These are phyloP conservation scores for Salvia hispanica DNA, from an alignment of 257 asterid genomes.

Conservation along the genomic window DNA sequence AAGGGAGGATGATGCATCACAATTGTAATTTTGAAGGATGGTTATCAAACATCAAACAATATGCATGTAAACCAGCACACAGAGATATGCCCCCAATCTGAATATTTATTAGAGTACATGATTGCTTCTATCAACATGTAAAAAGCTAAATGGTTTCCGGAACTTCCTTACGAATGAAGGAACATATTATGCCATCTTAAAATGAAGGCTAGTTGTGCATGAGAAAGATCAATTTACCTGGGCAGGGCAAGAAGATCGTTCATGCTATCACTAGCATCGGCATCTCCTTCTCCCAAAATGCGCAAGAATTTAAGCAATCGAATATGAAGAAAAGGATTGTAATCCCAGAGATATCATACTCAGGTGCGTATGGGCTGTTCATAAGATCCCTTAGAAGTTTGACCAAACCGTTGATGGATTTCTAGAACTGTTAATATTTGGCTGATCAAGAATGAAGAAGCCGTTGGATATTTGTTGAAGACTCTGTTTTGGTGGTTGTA, in stretches of 20 bases:
- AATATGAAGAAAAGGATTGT: conserved; percentile 82
- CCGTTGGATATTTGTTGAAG: too few species aligned
- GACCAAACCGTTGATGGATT: conserved; percentile 85
- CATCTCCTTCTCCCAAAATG: conserved; percentile 81
- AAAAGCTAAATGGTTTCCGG: conserved; percentile 3
- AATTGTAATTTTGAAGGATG: conserved; percentile 2
- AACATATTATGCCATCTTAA: background rate
- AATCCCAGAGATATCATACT: conserved; percentile 87
- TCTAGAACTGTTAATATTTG: too few species aligned
- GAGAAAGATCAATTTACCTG: conserved; percentile 53
- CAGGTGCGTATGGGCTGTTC: conserved; percentile 93
- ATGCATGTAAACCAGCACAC: background rate
- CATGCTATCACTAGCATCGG: conserved; percentile 88
- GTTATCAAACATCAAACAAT: background rate
- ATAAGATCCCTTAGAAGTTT: conserved; percentile 72
- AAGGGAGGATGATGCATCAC: conserved; percentile 6
- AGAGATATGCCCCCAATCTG: background rate
- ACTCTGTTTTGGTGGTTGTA: too few species aligned
- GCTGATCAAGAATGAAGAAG: too few species aligned
- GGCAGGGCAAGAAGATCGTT: conserved; percentile 92
- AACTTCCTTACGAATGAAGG: background rate
- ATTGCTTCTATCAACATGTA: background rate
- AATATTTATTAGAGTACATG: background rate
- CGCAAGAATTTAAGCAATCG: conserved; percentile 74
- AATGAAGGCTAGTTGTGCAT: background rate